Conservation (phyloP, 139 green algal species). For the Mychonastes homosphaera region DNA sequence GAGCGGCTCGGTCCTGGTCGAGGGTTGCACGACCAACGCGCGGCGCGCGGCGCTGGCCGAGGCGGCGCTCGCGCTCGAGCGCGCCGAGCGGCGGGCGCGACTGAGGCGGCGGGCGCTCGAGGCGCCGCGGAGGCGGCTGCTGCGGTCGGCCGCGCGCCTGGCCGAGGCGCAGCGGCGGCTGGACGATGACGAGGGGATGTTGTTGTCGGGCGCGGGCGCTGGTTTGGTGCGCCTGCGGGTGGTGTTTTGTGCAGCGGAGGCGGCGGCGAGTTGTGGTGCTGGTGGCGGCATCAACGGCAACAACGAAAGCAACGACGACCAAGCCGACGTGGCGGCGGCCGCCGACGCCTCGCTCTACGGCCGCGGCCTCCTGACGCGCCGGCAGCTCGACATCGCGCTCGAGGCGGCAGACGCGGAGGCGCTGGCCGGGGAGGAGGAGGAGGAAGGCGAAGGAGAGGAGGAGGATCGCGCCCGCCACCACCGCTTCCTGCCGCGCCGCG, state of each 20-base stretch:
- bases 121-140: too few relatives aligned
- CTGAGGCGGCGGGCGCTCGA: too few relatives aligned
- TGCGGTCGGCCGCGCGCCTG: too few relatives aligned
- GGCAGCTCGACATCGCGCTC: conserved; percentile 38
- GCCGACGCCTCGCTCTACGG: too few relatives aligned
- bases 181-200: too few relatives aligned
- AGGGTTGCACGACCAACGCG: background rate
- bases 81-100: too few relatives aligned
- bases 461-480: too few relatives aligned
- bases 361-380: conserved; percentile 33
- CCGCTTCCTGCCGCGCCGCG: conserved; percentile 23
- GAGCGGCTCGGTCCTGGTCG: background rate
- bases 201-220: background rate
- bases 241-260: background rate
- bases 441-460: conserved; percentile 7
- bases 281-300: background rate
- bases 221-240: background rate
- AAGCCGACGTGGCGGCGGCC: too few relatives aligned
- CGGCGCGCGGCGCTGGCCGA: too few relatives aligned
- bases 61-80: too few relatives aligned
- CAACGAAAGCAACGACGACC: background rate
- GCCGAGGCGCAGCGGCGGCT: too few relatives aligned
- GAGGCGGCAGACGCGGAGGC: conserved; percentile 36
- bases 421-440: conserved; percentile 25
- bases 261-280: background rate